A percentile compares a stretch with the other conserved stretches of the same genome.
Evolutionary conservation across 1,284 basidiomycete genomes (phyloP).

Genomic region (Ustilago esculenta): DNA sequence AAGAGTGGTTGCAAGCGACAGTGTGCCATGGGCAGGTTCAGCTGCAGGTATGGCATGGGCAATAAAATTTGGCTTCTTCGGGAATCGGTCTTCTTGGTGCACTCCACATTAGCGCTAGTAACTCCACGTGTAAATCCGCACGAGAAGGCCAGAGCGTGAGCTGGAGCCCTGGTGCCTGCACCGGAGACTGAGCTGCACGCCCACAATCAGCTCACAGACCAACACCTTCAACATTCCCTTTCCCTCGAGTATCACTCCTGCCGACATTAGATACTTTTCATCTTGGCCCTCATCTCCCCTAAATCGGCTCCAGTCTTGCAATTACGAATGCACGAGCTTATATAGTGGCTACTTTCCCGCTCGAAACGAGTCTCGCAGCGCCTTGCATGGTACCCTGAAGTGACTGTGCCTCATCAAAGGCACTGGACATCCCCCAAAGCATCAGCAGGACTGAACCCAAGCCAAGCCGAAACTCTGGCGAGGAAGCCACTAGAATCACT

Average conservation of each 20-base stretch:
- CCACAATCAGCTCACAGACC: constrained; percentile 17
- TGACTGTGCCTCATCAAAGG: constrained; percentile 11
- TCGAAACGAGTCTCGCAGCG: not conserved
- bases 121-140: constrained; percentile 15
- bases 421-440: not conserved
- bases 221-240: constrained; percentile 14
- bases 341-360: not conserved
- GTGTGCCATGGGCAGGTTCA: not conserved
- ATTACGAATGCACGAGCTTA: no score
- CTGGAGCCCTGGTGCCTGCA: constrained; percentile 13
- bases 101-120: constrained; percentile 19
- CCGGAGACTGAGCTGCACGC: not conserved
- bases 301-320: no score
- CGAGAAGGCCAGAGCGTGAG: constrained; percentile 29
- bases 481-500: no score
- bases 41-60: not conserved
- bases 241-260: no score
- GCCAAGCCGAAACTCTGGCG: no score
- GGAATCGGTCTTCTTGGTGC: constrained; percentile 13
- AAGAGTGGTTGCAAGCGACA: no score
- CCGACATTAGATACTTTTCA: no score
- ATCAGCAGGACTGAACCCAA: not conserved
- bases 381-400: constrained; percentile 10
- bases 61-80: constrained; percentile 16
- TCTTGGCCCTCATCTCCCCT: not conserved